Evolutionary conservation across 441 rosid species (phyloP), one percentile per base, ranked within the genome.

Genomic region (Populus tomentosa): DNA sequence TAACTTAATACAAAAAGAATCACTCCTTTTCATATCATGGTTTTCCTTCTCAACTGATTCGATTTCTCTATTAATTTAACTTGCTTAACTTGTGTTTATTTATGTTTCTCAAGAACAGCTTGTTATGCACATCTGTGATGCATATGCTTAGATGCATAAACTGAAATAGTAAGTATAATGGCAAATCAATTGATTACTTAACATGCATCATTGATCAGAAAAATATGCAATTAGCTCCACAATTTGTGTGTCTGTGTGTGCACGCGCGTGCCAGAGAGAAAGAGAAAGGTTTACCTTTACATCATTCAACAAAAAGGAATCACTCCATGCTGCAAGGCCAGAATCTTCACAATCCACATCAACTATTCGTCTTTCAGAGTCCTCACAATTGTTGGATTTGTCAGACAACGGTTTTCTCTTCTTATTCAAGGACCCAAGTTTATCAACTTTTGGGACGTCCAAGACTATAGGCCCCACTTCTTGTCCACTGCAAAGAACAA

Each of bases 261-360:
- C 62, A 5, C 16, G 26, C 36, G 33, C 40, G 8, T 42, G 68
- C 32, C n/a, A 14, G 23, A 30, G 63, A 67, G 72, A 70, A 36
- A 50, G 72, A 70, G 38, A 65, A 24, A 18, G 38, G 26, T 70
- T 64, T 53, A 2, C n/a, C 66, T 69, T 69, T 68, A 92, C 99
- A 93, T 91, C 88, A 65, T 91, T 82, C 84, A 91, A 83, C 89
- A 88, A 83, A 73, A 79, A 62, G 70, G 97, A 91, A 77, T 80
- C 85, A 75, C 80, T 81, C 92, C 94, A 87, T 79, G 63, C 77
- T 67, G 81, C 81, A 78, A 76, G 79, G 46, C 78, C 87, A 80
- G 86, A 84, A 74, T 77, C 82, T 68, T 72, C 82, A 61, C 16
- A 24, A 23, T 64, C 82, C 61, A 75, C 67, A 71, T 65, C 83